Percentiles rank a stretch among this genome's conserved stretches.
Evolutionary conservation across 2,329 filamentous ascomycete species (phyloP).

Genomic region (Pestalotiopsis sp.): DNA sequence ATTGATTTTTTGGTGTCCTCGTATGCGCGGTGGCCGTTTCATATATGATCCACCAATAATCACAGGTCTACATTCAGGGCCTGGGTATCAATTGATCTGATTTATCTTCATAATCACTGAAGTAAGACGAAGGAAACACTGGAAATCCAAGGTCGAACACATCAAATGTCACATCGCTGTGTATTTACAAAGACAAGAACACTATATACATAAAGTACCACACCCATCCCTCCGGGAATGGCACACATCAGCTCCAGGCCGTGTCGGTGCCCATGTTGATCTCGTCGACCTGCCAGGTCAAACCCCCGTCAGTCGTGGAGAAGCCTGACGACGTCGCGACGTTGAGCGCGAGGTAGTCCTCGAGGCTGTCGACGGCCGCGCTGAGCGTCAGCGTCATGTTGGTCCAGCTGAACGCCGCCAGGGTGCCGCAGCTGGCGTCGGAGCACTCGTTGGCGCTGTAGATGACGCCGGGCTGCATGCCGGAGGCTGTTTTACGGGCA

Average conservation of each 20-base stretch:
- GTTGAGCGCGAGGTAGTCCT: conserved; percentile 6
- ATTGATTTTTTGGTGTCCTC: no score
- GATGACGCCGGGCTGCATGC: conserved; percentile 16
- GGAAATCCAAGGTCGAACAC: no score
- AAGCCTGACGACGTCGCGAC: conserved; percentile 11
- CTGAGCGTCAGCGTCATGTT: conserved; percentile 12
- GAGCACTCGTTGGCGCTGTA: conserved; percentile 13
- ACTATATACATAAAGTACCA: no score
- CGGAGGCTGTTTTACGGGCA: background rate
- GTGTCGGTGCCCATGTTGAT: background rate
- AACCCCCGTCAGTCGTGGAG: conserved; percentile 12
- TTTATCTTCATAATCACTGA: no score
- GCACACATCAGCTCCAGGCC: background rate
- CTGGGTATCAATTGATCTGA: no score
- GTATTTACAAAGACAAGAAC: no score
- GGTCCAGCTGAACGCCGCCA: conserved; percentile 12
- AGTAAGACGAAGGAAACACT: no score
- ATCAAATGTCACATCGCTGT: no score
- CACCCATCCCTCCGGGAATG: no score
- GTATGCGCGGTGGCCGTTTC: no score
- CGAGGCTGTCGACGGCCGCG: conserved; percentile 12
- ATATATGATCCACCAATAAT: no score
- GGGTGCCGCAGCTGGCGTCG: conserved; percentile 13
- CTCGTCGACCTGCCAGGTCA: conserved; percentile 12
- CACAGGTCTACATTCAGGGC: no score